Conservation (phyloP, 306 rosid genomes). For the Lathyrus aphaca region DNA sequence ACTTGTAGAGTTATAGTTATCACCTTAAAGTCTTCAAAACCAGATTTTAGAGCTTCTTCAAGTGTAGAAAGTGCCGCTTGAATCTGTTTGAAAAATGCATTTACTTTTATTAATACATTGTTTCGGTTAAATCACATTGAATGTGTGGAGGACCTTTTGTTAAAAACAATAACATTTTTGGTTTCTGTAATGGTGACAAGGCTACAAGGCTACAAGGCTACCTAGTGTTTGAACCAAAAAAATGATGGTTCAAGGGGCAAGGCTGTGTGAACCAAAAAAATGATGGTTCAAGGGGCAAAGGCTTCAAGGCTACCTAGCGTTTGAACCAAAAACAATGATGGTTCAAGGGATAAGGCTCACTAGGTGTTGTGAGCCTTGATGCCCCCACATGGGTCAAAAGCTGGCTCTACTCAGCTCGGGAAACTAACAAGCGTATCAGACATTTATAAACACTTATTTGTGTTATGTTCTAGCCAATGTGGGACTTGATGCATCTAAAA, state of each 20-base stretch:
- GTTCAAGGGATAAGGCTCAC: not conserved
- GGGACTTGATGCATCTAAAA: not conserved
- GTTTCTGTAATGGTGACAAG: too few relatives aligned
- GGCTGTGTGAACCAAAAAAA: not conserved
- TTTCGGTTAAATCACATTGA: not conserved
- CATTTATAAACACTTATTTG: not conserved
- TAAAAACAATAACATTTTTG: too few relatives aligned
- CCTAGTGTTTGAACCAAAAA: not conserved
- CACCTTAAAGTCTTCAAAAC: constrained; percentile 98
- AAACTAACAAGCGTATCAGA: not conserved
- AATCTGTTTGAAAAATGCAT: constrained; percentile 48
- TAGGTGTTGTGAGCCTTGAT: not conserved
- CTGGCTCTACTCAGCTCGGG: not conserved
- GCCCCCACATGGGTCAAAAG: constrained; percentile 17
- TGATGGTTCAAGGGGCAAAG: constrained; percentile 2
- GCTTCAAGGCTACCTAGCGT: too few relatives aligned
- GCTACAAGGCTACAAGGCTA: too few relatives aligned
- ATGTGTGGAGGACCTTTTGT: not conserved
- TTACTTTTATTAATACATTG: not conserved
- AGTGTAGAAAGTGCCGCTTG: constrained; percentile 96
- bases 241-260: constrained; percentile 1
- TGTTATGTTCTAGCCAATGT: not conserved
- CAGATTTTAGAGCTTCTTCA: constrained; percentile 79
- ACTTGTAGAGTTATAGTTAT: constrained; percentile 8
- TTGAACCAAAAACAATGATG: not conserved